Evolutionary conservation across 2,329 filamentous ascomycete species (phyloP), one percentile per base, ranked within the genome.

Genomic region (Coniochaeta sp.): DNA sequence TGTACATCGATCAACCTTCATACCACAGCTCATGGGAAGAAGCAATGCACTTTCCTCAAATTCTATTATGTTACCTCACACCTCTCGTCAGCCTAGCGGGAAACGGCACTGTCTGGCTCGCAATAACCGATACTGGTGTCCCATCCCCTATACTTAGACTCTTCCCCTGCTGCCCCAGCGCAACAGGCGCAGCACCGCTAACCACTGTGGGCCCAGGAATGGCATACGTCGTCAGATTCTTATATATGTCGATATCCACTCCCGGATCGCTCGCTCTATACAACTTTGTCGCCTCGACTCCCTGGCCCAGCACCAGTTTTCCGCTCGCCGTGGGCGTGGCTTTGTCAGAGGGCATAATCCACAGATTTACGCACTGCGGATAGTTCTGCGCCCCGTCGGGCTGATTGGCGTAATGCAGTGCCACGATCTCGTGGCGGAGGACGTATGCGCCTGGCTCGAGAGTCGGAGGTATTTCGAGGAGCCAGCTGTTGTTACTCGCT

Each of bases 341-440:
- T 17, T 11, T 36, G 2, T 33, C 22, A 0, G 31, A n/a, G 0
- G n/a, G 57, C 50, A 66, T 62, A 6, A 71, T 68, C 67, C 67
- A 70, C 22, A 71, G 22, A 47, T 71, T 71, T 24, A 71, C 43
- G 26, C 70, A 71, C 12, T 69, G 61, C 16, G 70, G 70, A n/a
- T 71, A 71, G 43, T 70, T 71, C 62, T 72, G 70, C 56, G 70
- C 69, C 1, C 68, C 68, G 11, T 63, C 61, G 17, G 38, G 55
- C 50, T 59, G 26, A n/a, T 57, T 63, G 11, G 70, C 70, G 28
- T 63, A 71, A 47, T 71, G 70, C 61, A 71, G 58, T 22, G 76
- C 81, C 61, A 79, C 77, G 54, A 76, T 74, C 69, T 84, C 82
- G 65, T 84, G 80, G 2, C 82, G 74, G 34, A 85, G 67, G 34